phyloP scores from a whole-genome alignment of 306 rosid genomes.

The Acmispon strigosus region DNA sequence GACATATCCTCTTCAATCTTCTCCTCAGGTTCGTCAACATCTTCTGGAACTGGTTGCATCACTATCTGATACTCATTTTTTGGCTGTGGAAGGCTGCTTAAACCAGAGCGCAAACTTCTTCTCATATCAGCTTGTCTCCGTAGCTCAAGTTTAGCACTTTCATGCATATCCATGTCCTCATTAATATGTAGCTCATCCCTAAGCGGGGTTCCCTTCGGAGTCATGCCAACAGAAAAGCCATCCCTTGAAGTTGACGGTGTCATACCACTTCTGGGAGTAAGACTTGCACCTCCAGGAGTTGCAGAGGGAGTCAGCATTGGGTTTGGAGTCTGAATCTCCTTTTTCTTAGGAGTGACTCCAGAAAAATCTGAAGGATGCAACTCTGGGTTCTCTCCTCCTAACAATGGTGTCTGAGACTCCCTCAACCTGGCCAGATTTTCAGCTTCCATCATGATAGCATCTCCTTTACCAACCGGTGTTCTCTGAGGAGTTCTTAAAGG shows the following conservation, averaged over 20 bases:
- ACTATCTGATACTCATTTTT: slow-evolving; percentile 84
- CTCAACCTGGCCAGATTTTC: slow-evolving; percentile 92
- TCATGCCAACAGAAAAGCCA: slow-evolving; percentile 67
- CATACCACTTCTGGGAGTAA: slow-evolving; percentile 77
- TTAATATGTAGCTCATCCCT: slow-evolving; percentile 87
- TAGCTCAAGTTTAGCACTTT: slow-evolving; percentile 62
- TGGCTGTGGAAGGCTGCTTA: slow-evolving; percentile 69
- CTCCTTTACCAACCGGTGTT: slow-evolving; percentile 92
- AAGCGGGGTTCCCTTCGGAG: slow-evolving; percentile 84
- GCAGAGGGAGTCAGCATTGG: slow-evolving; percentile 84
- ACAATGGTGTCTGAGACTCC: slow-evolving; percentile 90
- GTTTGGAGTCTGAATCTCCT: slow-evolving; percentile 77
- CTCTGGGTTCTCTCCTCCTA: slow-evolving; percentile 95
- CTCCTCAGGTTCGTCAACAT: slow-evolving; percentile 69
- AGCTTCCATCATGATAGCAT: slow-evolving; percentile 95
- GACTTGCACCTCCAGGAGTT: slow-evolving; percentile 76
- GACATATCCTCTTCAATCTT: slow-evolving; percentile 94
- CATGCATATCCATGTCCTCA: slow-evolving; percentile 68
- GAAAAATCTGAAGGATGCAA: slow-evolving; percentile 95
- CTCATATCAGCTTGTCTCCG: slow-evolving; percentile 69
- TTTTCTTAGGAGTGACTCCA: slow-evolving; percentile 90
- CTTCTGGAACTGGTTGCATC: slow-evolving; percentile 79
- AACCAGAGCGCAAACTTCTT: slow-evolving; percentile 68
- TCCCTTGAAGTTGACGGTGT: slow-evolving; percentile 68
- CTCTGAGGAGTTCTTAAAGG: slow-evolving; percentile 87